Conservation (phyloP, 1,284 basidiomycete genomes). For the Amylostereum areolatum region DNA sequence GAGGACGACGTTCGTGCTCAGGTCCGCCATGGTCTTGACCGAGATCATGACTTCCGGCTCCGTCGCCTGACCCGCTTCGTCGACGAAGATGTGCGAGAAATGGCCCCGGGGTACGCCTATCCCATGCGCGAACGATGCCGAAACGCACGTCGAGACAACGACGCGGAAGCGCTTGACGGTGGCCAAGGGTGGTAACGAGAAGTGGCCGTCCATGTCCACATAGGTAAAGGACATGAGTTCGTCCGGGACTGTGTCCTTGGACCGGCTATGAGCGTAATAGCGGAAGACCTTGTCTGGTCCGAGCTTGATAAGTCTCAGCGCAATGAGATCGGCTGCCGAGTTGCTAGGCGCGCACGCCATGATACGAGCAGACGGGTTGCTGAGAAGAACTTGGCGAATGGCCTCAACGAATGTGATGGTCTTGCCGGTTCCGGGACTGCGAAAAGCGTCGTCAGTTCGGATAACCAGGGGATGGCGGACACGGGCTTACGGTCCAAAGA, state of each 20-base stretch:
- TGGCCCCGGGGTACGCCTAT: constrained; percentile 53
- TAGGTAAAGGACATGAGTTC: constrained; percentile 37
- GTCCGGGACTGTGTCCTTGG: constrained; percentile 35
- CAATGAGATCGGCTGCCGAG: constrained; percentile 58
- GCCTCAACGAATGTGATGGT: constrained; percentile 43
- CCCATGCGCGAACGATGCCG: constrained; percentile 47
- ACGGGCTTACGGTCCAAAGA: constrained; percentile 60
- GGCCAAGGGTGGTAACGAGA: constrained; percentile 37
- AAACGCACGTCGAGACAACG: constrained; percentile 56
- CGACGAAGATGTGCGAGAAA: constrained; percentile 59
- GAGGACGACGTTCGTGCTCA: constrained; percentile 39
- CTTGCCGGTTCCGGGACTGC: constrained; percentile 38
- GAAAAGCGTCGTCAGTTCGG: neutral
- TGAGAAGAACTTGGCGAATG: constrained; percentile 47
- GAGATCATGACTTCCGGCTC: constrained; percentile 54
- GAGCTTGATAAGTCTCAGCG: constrained; percentile 40
- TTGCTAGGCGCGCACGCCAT: constrained; percentile 64
- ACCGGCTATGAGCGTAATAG: constrained; percentile 58
- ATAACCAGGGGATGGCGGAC: neutral
- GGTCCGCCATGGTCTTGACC: constrained; percentile 39
- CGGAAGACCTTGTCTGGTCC: constrained; percentile 42
- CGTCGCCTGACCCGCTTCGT: constrained; percentile 60
- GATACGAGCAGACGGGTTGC: constrained; percentile 38
- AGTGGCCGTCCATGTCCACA: constrained; percentile 33
- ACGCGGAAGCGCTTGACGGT: constrained; percentile 43